Evolutionary conservation across 768 basidiomycete species (phyloP), one percentile per base, ranked within the genome.

Genomic region (Hortiboletus flavorubellus): DNA sequence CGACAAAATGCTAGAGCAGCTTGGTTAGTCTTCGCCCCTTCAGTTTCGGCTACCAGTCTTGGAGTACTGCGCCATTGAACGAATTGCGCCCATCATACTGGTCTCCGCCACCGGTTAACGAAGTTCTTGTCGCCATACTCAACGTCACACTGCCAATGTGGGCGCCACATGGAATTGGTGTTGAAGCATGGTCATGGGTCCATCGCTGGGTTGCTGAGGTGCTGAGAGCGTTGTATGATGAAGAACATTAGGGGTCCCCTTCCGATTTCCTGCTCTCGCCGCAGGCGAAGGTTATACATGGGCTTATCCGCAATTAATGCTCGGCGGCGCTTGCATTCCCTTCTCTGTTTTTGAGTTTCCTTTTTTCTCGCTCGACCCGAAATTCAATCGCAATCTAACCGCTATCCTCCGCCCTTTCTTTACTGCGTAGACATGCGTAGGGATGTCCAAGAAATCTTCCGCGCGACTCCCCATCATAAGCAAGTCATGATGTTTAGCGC

Each of bases 401-500:
- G 71, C 82, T 78, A 80, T 81, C 55, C 56, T 35, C 47, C 81
- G 78, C 78, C 79, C 78, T 80, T 75, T 84, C 52, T 68, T 71
- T 72, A 31, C 67, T 61, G 56, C 70, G 60, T 68, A 99, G 97
- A 98, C 87, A 99, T 99, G 97, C 96, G 97, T 78, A 93, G 97
- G 70, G 97, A 99, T 72, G 96, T 99, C 61, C 97, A 99, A 85
- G 97, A 99, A 78, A 98, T 99, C 67, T 99, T 98, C 84, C 89
- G 96, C 66, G 84, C 93, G 16, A 98, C 97, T 18, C 97, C 97
- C 48, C 96, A 97, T 75, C 94, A 97, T 83, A 99, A 99, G 80
- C 96, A 99, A 81, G 97, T 99, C 63, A 99, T 99, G 97, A 99
- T 99, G 97, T 99, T 99, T 81, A 96, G 93, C 65, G 97, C 97